These are phyloP conservation scores for Apiospora phragmitis DNA, from an alignment of 2,329 filamentous ascomycete species.

Conservation along the genomic window DNA sequence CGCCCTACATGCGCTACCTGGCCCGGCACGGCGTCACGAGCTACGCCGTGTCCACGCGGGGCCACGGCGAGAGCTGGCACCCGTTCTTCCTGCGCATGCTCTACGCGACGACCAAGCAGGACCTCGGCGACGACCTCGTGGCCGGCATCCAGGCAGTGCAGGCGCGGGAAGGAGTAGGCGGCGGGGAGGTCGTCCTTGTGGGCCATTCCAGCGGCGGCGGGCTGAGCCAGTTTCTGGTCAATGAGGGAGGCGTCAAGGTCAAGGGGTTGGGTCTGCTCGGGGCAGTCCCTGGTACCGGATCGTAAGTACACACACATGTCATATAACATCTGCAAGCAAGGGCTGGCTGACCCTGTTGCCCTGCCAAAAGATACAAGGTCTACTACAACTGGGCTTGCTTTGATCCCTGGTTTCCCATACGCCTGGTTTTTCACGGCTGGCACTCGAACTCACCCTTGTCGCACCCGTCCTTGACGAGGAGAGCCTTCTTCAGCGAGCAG, in stretches of 20 bases:
- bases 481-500: constrained; percentile 50
- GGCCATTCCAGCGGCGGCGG: constrained; percentile 55
- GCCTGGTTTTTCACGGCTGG: constrained; percentile 46
- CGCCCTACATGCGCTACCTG: constrained; percentile 51
- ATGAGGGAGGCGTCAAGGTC: constrained; percentile 38
- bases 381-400: constrained; percentile 47
- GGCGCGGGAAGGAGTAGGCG: constrained; percentile 27
- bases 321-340: background rate
- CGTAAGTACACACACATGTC: constrained; percentile 32
- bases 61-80: constrained; percentile 54
- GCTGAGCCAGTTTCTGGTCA: constrained; percentile 49
- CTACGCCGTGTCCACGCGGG: constrained; percentile 54
- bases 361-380: constrained; percentile 34
- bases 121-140: constrained; percentile 45
- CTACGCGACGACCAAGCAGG: constrained; percentile 43
- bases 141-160: constrained; percentile 41
- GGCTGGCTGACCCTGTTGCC: constrained; percentile 15
- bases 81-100: constrained; percentile 49
- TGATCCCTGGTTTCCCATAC: constrained; percentile 49
- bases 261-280: constrained; percentile 47
- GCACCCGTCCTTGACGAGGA: constrained; percentile 47
- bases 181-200: constrained; percentile 41
- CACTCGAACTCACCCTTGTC: constrained; percentile 54
- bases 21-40: constrained; percentile 44
- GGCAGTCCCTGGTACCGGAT: constrained; percentile 49